These are phyloP conservation scores for Meredithiella fracta DNA, from an alignment of 2,329 filamentous ascomycete species.

Conservation along the genomic window DNA sequence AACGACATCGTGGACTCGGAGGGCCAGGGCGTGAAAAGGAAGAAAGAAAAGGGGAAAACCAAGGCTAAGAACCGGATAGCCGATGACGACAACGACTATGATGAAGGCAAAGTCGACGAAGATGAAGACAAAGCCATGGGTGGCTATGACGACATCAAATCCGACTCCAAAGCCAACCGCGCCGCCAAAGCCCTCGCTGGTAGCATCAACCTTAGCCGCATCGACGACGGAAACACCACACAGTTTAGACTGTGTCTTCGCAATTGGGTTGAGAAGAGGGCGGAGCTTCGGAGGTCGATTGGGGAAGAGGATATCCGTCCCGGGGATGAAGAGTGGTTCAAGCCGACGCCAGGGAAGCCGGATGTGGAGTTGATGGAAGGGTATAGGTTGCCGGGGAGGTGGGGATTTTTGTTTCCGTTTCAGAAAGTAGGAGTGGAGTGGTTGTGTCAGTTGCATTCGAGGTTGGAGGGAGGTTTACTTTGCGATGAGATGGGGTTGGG, in stretches of 20 bases:
- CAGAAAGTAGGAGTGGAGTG: slow-evolving; percentile 95
- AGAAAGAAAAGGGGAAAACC: background rate
- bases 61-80: slow-evolving; percentile 3
- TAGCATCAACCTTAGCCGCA: slow-evolving; percentile 33
- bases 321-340: slow-evolving; percentile 54
- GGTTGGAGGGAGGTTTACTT: slow-evolving; percentile 82
- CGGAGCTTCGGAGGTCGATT: slow-evolving; percentile 16
- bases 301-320: slow-evolving; percentile 22
- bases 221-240: slow-evolving; percentile 81
- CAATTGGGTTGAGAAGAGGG: slow-evolving; percentile 43
- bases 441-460: slow-evolving; percentile 81
- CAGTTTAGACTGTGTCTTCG: slow-evolving; percentile 61
- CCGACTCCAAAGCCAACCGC: slow-evolving; percentile 9
- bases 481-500: slow-evolving; percentile 99
- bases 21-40: slow-evolving; percentile 15
- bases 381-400: slow-evolving; percentile 75
- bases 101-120: background rate
- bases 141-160: slow-evolving; percentile 13
- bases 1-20: slow-evolving; percentile 28
- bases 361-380: slow-evolving; percentile 62
- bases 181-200: slow-evolving; percentile 8
- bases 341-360: slow-evolving; percentile 66
- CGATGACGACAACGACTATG: slow-evolving; percentile 7
- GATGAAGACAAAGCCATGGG: slow-evolving; percentile 7
- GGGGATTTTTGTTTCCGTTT: slow-evolving; percentile 86